A percentile compares a stretch with the other conserved stretches of the same genome.
phyloP scores from a whole-genome alignment of 2,329 filamentous ascomycete genomes.

The Emydomyces testavorans region DNA sequence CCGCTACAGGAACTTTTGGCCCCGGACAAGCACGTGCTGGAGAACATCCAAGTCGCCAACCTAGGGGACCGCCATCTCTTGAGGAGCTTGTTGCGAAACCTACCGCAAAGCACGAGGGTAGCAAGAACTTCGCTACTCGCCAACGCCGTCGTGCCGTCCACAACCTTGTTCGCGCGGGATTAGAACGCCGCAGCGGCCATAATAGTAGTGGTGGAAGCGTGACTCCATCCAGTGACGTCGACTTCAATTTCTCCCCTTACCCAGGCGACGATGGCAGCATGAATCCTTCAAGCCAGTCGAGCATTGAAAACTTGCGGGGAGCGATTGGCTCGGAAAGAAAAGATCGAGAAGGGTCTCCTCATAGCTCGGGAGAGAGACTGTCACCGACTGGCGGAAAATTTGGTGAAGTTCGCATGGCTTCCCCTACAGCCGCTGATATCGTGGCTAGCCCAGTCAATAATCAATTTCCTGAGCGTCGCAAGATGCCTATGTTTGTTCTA shows the following conservation, averaged over 20 bases:
- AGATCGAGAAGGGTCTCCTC: constrained; percentile 40
- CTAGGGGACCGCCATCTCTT: constrained; percentile 77
- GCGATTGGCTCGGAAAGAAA: constrained; percentile 83
- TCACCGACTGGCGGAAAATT: not conserved
- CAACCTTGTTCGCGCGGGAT: constrained; percentile 79
- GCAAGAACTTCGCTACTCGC: constrained; percentile 90
- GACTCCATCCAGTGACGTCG: constrained; percentile 78
- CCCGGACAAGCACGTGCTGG: constrained; percentile 87
- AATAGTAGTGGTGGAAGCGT: constrained; percentile 58
- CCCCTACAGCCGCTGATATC: constrained; percentile 28
- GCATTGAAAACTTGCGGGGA: constrained; percentile 63
- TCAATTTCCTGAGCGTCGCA: constrained; percentile 49
- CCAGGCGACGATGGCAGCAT: constrained; percentile 47
- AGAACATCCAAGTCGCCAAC: constrained; percentile 87
- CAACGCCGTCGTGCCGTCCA: constrained; percentile 84
- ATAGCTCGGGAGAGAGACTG: not conserved
- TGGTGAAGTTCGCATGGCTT: constrained; percentile 10
- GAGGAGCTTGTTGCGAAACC: constrained; percentile 86
- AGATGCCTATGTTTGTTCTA: constrained; percentile 74
- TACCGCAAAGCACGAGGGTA: constrained; percentile 85
- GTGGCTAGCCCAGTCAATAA: constrained; percentile 52
- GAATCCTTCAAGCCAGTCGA: constrained; percentile 53
- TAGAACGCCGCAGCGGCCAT: constrained; percentile 61
- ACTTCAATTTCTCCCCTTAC: constrained; percentile 53
- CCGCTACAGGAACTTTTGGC: constrained; percentile 73